Base-by-base conservation (phyloP, 2,329 filamentous ascomycete genomes). In the Helotiales sp. region DNA sequence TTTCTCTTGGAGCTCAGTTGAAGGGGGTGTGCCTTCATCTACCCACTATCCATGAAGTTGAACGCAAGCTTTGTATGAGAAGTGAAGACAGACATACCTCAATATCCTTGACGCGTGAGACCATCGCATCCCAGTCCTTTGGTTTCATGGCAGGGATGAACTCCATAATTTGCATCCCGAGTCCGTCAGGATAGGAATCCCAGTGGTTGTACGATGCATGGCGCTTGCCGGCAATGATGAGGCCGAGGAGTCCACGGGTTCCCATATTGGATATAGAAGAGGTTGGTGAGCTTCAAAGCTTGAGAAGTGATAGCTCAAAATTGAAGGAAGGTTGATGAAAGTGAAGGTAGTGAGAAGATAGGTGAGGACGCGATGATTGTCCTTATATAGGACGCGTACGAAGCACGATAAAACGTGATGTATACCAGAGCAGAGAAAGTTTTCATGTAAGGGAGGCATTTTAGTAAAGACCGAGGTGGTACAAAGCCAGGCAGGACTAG, bases 171-270 rank as follows among this genome's bases (percentile, higher is more conserved):
- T 55, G 17, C 17, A 49, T 34, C 2, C 54, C 59, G 9, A 57
- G 50, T 29, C 34, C 36, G 4, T 8, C 22, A 15, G 59, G 59
- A 27, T 52, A 59, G 13, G 53, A 62, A 27, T 62, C 53, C 8
- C 3, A 51, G 22, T 54, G 53, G 19, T 59, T 57, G 46, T 54
- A 57, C 4, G 33, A 29, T 10, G 12, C 57, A 19, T 57, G 54
- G 31, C 53, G 51, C n/a, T 46, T 30, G 15, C 25, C 57, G 27
- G 33, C 40, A 30, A 55, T 33, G 24, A 62, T 50, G 17, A 62
- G 25, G 17, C 48, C 40, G 2, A 62, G 30, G 12, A 59, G 36
- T 15, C 53, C 59, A 17, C 57, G 40, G 22, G 54, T 62, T 13
- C 50, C 42, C 51, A 59, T 34, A 10, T n/a, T 36, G 19, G 4